phyloP scores from a whole-genome alignment of 768 basidiomycete genomes.

The Vishniacozyma victoriae region DNA sequence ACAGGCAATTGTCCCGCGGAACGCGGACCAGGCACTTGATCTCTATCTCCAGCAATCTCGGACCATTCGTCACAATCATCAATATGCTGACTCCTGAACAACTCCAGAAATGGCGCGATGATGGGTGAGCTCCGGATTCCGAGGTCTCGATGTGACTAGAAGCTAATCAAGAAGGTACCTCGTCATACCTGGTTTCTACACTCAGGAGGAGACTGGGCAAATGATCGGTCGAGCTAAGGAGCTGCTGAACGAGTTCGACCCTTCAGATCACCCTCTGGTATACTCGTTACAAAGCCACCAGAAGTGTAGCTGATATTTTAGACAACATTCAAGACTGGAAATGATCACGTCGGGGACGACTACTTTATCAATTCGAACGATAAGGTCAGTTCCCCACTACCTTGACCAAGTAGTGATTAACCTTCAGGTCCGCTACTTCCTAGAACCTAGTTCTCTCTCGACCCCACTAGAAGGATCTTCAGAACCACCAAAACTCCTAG shows the following conservation, averaged over 20 bases:
- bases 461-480: too few relatives aligned
- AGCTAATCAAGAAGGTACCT: conserved; percentile 58
- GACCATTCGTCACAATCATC: too few relatives aligned
- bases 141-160: not conserved
- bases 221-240: conserved; percentile 67
- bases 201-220: conserved; percentile 54
- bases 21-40: too few relatives aligned
- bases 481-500: conserved; percentile 59
- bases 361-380: conserved; percentile 90
- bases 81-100: conserved; percentile 12
- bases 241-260: conserved; percentile 69
- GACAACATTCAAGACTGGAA: conserved; percentile 83
- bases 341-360: conserved; percentile 61
- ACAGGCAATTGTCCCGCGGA: too few relatives aligned
- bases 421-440: conserved; percentile 70
- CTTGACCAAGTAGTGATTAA: not conserved
- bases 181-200: conserved; percentile 67
- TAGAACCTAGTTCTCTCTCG: conserved; percentile 82
- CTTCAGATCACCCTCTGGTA: conserved; percentile 76
- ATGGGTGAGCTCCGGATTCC: too few relatives aligned
- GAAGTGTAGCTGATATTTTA: conserved; percentile 2
- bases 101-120: conserved; percentile 17
- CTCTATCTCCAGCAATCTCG: too few relatives aligned
- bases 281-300: conserved; percentile 25
- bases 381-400: conserved; percentile 51